A percentile compares a stretch with the other conserved stretches of the same genome.
Conservation (phyloP, 352 stramenopile species). For the Phytophthora ohioensis region DNA sequence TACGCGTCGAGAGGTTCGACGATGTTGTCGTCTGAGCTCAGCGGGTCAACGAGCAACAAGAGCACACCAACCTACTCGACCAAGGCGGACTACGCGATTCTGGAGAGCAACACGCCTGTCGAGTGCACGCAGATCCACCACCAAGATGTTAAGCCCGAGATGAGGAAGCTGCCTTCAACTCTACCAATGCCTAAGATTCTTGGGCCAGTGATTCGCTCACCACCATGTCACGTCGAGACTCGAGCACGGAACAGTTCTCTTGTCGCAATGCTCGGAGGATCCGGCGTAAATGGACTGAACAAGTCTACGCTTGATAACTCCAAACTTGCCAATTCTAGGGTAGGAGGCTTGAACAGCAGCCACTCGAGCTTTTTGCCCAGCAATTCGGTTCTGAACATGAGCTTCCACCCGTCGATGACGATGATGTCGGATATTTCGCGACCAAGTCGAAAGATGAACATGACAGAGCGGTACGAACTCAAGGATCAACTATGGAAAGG, state of each 20-base stretch:
- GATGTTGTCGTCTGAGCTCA: conserved; percentile 5
- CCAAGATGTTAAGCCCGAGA: background rate
- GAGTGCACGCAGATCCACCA: conserved; percentile 34
- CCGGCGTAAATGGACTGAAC: background rate
- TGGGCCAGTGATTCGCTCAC: conserved; percentile 11
- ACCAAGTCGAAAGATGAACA: conserved; percentile 38
- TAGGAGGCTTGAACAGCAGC: background rate
- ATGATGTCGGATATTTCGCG: conserved; percentile 24
- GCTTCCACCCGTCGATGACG: conserved; percentile 24
- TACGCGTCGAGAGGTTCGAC: conserved; percentile 3
- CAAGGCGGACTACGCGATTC: conserved; percentile 30
- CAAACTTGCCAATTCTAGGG: conserved; percentile 2
- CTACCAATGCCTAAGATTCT: conserved; percentile 33
- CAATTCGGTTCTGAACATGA: conserved; percentile 23
- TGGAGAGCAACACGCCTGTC: conserved; percentile 33
- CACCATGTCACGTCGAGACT: conserved; percentile 12
- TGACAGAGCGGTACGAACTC: conserved; percentile 45
- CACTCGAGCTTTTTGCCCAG: conserved; percentile 47
- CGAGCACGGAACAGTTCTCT: conserved; percentile 10
- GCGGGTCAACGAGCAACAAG: conserved; percentile 1
- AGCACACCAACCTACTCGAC: conserved; percentile 10
- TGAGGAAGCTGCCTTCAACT: background rate
- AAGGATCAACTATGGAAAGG: conserved; percentile 47
- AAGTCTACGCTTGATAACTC: conserved; percentile 4
- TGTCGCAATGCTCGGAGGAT: conserved; percentile 24